These are phyloP conservation scores for Pleurotus giganteus DNA, from an alignment of 768 basidiomycete genomes.

Conservation along the genomic window DNA sequence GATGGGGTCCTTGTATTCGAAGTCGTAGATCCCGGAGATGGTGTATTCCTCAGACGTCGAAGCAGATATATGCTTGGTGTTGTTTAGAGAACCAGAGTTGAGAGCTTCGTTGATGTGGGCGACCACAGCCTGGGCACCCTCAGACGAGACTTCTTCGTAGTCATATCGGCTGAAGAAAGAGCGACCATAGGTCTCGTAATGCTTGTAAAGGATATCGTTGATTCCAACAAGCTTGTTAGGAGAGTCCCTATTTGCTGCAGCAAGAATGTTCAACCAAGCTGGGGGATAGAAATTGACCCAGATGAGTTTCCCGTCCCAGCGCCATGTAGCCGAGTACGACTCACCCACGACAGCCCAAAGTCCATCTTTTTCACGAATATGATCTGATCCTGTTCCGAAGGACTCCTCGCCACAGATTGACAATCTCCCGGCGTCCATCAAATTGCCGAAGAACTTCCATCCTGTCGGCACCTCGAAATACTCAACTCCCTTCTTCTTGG, in stretches of 20 bases:
- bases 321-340: slow-evolving; percentile 23
- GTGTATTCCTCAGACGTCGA: slow-evolving; percentile 71
- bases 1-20: slow-evolving; percentile 98
- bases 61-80: slow-evolving; percentile 63
- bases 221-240: slow-evolving; percentile 81
- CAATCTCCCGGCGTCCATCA: slow-evolving; percentile 97
- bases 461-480: slow-evolving; percentile 97
- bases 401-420: slow-evolving; percentile 99
- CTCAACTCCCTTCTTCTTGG: slow-evolving; percentile 89
- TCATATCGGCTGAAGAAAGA: slow-evolving; percentile 99
- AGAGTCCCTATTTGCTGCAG: slow-evolving; percentile 78
- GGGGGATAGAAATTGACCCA: no score
- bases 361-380: slow-evolving; percentile 99
- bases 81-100: slow-evolving; percentile 62
- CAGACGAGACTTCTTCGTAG: slow-evolving; percentile 95
- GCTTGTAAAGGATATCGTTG: slow-evolving; percentile 83
- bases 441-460: slow-evolving; percentile 99
- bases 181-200: slow-evolving; percentile 92
- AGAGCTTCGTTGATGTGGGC: slow-evolving; percentile 72
- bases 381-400: slow-evolving; percentile 99
- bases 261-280: slow-evolving; percentile 98
- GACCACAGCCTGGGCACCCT: slow-evolving; percentile 86
- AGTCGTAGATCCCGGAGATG: slow-evolving; percentile 77
- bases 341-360: slow-evolving; percentile 94
- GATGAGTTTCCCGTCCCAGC: no score